phyloP scores from a whole-genome alignment of 192 early-diverging fungal species.

The Pilobolus umbonatus region DNA sequence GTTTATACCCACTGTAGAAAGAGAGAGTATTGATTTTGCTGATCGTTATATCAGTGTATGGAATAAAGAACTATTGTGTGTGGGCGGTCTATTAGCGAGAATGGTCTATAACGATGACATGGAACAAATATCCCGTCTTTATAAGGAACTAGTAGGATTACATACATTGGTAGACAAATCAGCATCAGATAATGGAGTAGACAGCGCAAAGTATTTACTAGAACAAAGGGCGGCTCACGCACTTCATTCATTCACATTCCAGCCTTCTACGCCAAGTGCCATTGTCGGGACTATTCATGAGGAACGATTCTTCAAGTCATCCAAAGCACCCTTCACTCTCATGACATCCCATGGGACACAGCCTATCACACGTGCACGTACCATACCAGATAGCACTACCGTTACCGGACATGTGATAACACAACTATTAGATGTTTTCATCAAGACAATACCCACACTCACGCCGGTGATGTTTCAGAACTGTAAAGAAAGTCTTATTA shows the following conservation, averaged over 20 bases:
- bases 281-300: slow-evolving; percentile 58
- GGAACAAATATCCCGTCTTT: slow-evolving; percentile 50
- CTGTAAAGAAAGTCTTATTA: slow-evolving; percentile 53
- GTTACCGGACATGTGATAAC: slow-evolving; percentile 34
- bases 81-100: slow-evolving; percentile 68
- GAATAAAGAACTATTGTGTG: slow-evolving; percentile 77
- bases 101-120: slow-evolving; percentile 79
- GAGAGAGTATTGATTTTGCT: slow-evolving; percentile 87
- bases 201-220: slow-evolving; percentile 39
- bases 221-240: slow-evolving; percentile 63
- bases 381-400: slow-evolving; percentile 7
- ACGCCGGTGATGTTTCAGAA: slow-evolving; percentile 42
- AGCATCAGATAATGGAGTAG: slow-evolving; percentile 36
- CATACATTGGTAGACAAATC: slow-evolving; percentile 32
- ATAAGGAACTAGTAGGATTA: slow-evolving; percentile 36
- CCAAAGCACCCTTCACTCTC: slow-evolving; percentile 45
- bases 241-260: slow-evolving; percentile 60
- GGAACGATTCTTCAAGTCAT: slow-evolving; percentile 52
- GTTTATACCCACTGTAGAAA: slow-evolving; percentile 89
- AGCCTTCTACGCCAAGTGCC: slow-evolving; percentile 65
- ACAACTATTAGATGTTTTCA: slow-evolving; percentile 55
- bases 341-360: slow-evolving; percentile 65
- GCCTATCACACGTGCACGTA: slow-evolving; percentile 44
- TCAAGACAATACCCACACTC: slow-evolving; percentile 62
- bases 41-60: slow-evolving; percentile 71